Evolutionary conservation across 495 filamentous ascomycete genomes (phyloP), one percentile per base, ranked within the genome.

Genomic region (Friedmanniomyces simplex): DNA sequence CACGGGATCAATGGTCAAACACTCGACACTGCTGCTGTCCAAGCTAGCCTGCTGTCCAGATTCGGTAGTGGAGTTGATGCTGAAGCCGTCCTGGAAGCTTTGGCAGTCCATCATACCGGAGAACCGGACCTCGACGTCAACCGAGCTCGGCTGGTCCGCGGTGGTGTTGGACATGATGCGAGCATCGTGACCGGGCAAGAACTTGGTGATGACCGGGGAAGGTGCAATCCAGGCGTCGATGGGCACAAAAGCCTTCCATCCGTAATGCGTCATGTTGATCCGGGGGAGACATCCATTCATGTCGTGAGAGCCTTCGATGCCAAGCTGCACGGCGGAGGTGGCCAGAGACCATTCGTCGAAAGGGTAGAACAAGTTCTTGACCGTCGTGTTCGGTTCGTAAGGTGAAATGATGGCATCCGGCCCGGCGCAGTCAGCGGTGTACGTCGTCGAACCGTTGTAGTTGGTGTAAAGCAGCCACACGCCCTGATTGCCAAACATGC

Each of bases 401-500:
- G 85, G 80, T 13, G 83, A 71, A 54, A 87, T 69, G 47, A 87
- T 72, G 1, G 79, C 78, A 3, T 64, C 57, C 3, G 59, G 56
- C 20, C 65, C 67, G 62, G 78, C 69, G 50, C 85, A 87, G 56
- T 85, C 74, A 55, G 86, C 86, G 1, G 70, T 68, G 66, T 84
- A 87, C 1, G 71, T 75, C n/a, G 74, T 75, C 0, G 74, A 74
- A 10, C 68, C 66, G 62, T 82, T 79, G 39, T 75, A 74, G 62
- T 88, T 88, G 32, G 79, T 76, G 63, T 85, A 87, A 0, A 88
- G 70, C 13, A 87, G 66, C 85, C 84, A 88, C 4, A 87, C 73
- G 0, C 76, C 72, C 52, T 79, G 74, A 30, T 84, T 81, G 6
- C 75, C 74, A 21, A 43, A 52, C 58, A 63, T 24, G 49, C 70